Percentiles rank a stretch among this genome's conserved stretches.
These are phyloP conservation scores for Carallia pectinifolia DNA, from an alignment of 345 rosid species.

Conservation along the genomic window DNA sequence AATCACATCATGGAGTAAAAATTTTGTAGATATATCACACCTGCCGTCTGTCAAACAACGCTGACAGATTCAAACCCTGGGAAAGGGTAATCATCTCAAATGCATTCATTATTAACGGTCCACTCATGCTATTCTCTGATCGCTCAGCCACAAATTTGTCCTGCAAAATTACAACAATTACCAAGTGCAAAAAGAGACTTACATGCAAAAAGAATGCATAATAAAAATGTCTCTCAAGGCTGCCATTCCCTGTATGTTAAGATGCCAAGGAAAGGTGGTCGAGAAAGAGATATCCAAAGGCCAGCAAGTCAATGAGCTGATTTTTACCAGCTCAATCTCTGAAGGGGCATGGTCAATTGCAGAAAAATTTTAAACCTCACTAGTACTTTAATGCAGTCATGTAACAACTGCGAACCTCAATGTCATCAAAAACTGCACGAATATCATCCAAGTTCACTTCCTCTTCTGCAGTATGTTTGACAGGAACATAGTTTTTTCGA, in stretches of 20 bases:
- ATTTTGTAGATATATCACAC: slow-evolving; percentile 31
- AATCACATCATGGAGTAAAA: slow-evolving; percentile 4
- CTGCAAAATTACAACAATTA: slow-evolving; percentile 38
- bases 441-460: slow-evolving; percentile 78
- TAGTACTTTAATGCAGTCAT: slow-evolving; percentile 1
- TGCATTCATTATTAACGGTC: slow-evolving; percentile 88
- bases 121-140: slow-evolving; percentile 38
- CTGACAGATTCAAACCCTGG: slow-evolving; percentile 92
- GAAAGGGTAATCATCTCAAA: slow-evolving; percentile 96
- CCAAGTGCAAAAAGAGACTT: slow-evolving; percentile 17
- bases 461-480: slow-evolving; percentile 44
- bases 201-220: not conserved
- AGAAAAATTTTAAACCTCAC: not conserved
- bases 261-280: not conserved
- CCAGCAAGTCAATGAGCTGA: slow-evolving; percentile 1
- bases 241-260: too few species aligned
- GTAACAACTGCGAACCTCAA: slow-evolving; percentile 55
- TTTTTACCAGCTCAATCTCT: slow-evolving; percentile 5
- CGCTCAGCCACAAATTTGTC: slow-evolving; percentile 65
- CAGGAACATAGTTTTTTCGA: slow-evolving; percentile 52
- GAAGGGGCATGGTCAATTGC: not conserved
- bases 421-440: slow-evolving; percentile 74
- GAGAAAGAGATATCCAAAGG: not conserved
- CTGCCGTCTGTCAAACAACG: slow-evolving; percentile 86
- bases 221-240: not conserved